Percentiles rank a stretch among this genome's conserved stretches.
Conservation (phyloP, 2,329 filamentous ascomycete species). For the Aspergillus pseudoterreus region DNA sequence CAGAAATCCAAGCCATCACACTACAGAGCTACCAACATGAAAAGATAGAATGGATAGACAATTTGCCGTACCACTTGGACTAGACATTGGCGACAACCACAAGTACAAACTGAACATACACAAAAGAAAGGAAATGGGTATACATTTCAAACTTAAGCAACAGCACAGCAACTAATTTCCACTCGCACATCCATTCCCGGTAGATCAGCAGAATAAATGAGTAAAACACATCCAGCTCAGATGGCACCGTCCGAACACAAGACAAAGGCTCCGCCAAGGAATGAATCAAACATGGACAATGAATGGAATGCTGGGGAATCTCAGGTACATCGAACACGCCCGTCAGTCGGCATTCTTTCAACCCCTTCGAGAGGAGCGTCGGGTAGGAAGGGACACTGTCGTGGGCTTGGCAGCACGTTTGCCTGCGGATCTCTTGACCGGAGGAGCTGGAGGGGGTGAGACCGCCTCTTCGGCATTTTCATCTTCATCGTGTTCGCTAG, state of each 20-base stretch:
- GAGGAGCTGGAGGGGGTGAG: constrained; percentile 7
- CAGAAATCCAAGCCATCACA: no score
- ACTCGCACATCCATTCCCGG: background rate
- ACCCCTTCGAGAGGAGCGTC: constrained; percentile 18
- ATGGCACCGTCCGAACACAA: background rate
- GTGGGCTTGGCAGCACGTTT: constrained; percentile 10
- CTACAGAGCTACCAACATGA: no score
- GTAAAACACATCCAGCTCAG: background rate
- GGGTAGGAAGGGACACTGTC: constrained; percentile 13
- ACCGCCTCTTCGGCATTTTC: constrained; percentile 19
- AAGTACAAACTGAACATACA: no score
- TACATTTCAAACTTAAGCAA: constrained; percentile 6
- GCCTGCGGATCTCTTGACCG: constrained; percentile 9
- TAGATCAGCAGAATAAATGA: background rate
- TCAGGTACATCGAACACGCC: background rate
- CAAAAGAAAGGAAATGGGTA: constrained; percentile 8
- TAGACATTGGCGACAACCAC: no score
- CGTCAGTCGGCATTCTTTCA: background rate
- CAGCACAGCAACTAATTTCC: background rate
- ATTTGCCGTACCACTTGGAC: no score
- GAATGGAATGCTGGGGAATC: background rate
- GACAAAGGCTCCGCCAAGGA: constrained; percentile 7
- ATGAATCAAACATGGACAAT: background rate
- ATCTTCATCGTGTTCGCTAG: constrained; percentile 18
- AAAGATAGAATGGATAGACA: no score